Percentiles rank a stretch among this genome's conserved stretches.
Evolutionary conservation across 2,329 filamentous ascomycete species (phyloP).

Genomic region (Cryphonectria japonica): DNA sequence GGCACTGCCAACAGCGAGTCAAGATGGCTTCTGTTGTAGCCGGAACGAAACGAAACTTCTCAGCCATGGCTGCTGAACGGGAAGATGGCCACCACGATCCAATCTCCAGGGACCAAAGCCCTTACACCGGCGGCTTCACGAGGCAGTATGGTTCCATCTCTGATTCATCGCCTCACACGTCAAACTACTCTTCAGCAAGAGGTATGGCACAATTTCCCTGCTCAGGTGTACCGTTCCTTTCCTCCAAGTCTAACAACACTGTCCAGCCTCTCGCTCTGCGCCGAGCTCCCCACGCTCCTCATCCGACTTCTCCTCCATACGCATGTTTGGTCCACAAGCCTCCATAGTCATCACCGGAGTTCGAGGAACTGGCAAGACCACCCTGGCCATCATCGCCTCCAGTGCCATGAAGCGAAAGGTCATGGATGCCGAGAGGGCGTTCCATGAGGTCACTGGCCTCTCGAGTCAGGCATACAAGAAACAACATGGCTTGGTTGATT

Average conservation of each 20-base stretch:
- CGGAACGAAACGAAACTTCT: constrained; percentile 35
- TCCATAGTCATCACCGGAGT: constrained; percentile 76
- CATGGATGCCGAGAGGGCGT: constrained; percentile 70
- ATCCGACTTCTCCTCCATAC: constrained; percentile 31
- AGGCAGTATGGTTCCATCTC: background rate
- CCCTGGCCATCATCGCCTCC: constrained; percentile 74
- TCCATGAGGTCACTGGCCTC: constrained; percentile 65
- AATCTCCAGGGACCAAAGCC: constrained; percentile 13
- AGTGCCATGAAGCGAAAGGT: constrained; percentile 70
- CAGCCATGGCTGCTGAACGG: constrained; percentile 31
- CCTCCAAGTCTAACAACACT: background rate
- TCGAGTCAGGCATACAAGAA: constrained; percentile 68
- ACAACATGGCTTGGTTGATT: constrained; percentile 62
- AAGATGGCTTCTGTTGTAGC: constrained; percentile 31
- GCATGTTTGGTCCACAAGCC: constrained; percentile 60
- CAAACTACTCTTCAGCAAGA: constrained; percentile 20
- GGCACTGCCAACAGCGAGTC: constrained; percentile 10
- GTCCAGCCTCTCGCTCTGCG: constrained; percentile 30
- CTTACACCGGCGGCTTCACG: constrained; percentile 12
- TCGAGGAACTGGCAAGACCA: constrained; percentile 75
- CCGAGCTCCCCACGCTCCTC: constrained; percentile 28
- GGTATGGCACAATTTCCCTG: constrained; percentile 14
- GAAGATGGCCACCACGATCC: constrained; percentile 14
- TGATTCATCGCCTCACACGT: constrained; percentile 13
- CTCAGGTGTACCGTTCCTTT: background rate